Base-by-base conservation (phyloP, 495 filamentous ascomycete species). In the Pseudomonodictys pantanalensis region DNA sequence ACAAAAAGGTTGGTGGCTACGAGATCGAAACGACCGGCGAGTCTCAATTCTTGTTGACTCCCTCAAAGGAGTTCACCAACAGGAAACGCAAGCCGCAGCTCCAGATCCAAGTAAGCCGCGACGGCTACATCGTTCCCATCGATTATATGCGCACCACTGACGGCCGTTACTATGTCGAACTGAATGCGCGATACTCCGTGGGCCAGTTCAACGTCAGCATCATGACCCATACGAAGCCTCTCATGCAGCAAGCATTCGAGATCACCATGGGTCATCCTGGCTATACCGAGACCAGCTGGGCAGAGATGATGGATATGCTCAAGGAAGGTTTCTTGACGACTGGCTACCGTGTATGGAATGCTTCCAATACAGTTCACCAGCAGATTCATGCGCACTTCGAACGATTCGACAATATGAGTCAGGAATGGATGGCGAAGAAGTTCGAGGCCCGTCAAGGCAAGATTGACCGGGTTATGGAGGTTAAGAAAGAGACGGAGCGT, bases 251-350 rank as follows among this genome's bases (percentile, higher is more conserved):
- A 68, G 78, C 67, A 11, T 77, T 81, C 15, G 67, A 75, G 23
- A 71, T 85, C 39, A 82, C 84, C 62, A 81, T 87, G 63, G 83
- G 84, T n/a, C 80, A 76, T n/a, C n/a, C n/a, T n/a, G n/a, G n/a
- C n/a, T n/a, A n/a, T n/a, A n/a, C n/a, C n/a, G n/a, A n/a, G n/a
- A n/a, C n/a, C n/a, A n/a, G n/a, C n/a, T n/a, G n/a, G n/a, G n/a
- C n/a, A n/a, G n/a, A n/a, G n/a, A n/a, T n/a, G n/a, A n/a, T n/a
- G n/a, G n/a, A n/a, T n/a, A n/a, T n/a, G n/a, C n/a, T n/a, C n/a
- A n/a, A n/a, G n/a, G n/a, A n/a, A n/a, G n/a, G n/a, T n/a, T n/a
- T n/a, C n/a, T n/a, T n/a, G n/a, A n/a, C n/a, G n/a, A n/a, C n/a
- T n/a, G n/a, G n/a, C n/a, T n/a, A n/a, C n/a, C n/a, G n/a, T n/a